phyloP scores from a whole-genome alignment of 2,329 filamentous ascomycete species.

The Parasarocladium wereldwijsianum region DNA sequence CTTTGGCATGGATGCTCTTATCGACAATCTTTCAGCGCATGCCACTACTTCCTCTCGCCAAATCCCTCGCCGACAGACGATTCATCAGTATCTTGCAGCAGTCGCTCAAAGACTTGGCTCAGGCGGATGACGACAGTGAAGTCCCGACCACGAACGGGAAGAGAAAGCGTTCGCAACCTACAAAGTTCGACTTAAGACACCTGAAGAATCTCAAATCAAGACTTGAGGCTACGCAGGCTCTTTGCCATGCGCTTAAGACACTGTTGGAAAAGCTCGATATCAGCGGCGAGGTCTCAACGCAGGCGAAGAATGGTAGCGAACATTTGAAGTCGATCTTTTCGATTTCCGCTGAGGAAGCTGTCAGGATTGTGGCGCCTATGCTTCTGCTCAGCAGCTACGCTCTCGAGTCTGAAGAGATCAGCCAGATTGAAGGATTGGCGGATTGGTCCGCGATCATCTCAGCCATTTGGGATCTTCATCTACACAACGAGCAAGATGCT shows the following conservation, averaged over 20 bases:
- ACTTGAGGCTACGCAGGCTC: slow-evolving; percentile 28
- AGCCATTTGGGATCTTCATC: slow-evolving; percentile 37
- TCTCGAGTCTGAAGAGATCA: slow-evolving; percentile 16
- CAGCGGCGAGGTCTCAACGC: slow-evolving; percentile 18
- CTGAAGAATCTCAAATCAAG: slow-evolving; percentile 26
- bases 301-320: slow-evolving; percentile 38
- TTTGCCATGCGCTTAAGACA: slow-evolving; percentile 30
- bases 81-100: slow-evolving; percentile 54
- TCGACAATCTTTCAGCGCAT: slow-evolving; percentile 47
- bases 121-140: background rate
- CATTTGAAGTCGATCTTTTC: slow-evolving; percentile 44
- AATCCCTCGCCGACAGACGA: slow-evolving; percentile 53
- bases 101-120: slow-evolving; percentile 3
- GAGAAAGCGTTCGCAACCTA: slow-evolving; percentile 27
- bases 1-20: slow-evolving; percentile 47
- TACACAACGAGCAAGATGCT: slow-evolving; percentile 31
- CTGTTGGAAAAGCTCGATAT: slow-evolving; percentile 31
- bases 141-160: slow-evolving; percentile 16
- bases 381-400: slow-evolving; percentile 28
- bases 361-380: slow-evolving; percentile 28
- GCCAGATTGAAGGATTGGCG: slow-evolving; percentile 21
- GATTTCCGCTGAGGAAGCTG: slow-evolving; percentile 30
- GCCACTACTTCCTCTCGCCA: slow-evolving; percentile 53
- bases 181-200: slow-evolving; percentile 22
- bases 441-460: slow-evolving; percentile 32